Evolutionary conservation across 2,329 filamentous ascomycete species (phyloP).

Genomic region (Diplodia corticola): DNA sequence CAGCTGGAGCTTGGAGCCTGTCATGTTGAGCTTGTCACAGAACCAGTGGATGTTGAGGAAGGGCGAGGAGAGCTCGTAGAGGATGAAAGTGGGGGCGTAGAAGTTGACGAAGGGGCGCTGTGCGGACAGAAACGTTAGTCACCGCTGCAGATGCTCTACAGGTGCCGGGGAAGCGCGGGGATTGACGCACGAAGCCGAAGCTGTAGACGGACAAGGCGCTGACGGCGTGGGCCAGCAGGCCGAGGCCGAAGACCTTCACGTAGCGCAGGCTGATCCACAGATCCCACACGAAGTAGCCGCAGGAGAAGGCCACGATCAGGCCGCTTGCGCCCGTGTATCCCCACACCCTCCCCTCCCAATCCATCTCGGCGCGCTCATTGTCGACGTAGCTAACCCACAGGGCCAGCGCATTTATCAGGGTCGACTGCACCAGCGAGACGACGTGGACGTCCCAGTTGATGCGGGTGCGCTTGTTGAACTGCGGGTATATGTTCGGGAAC

Average conservation of each 20-base stretch:
- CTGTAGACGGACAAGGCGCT: constrained; percentile 73
- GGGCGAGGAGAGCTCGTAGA: constrained; percentile 83
- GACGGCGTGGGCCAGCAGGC: constrained; percentile 74
- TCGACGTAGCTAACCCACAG: constrained; percentile 71
- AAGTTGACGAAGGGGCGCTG: constrained; percentile 83
- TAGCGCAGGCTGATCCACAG: constrained; percentile 68
- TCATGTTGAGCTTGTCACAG: constrained; percentile 81
- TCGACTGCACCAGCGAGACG: constrained; percentile 77
- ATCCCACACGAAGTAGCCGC: constrained; percentile 86
- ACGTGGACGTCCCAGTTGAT: constrained; percentile 86
- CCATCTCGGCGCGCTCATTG: constrained; percentile 65
- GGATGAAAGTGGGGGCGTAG: constrained; percentile 77
- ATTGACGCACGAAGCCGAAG: constrained; percentile 70
- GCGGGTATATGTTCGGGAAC: constrained; percentile 64
- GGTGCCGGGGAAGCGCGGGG: background rate
- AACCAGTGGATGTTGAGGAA: constrained; percentile 93
- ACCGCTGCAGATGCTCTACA: background rate
- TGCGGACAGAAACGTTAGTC: background rate
- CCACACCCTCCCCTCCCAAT: constrained; percentile 69
- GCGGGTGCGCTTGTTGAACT: constrained; percentile 62
- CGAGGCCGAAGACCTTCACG: constrained; percentile 71
- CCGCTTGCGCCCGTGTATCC: constrained; percentile 73
- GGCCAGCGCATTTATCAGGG: constrained; percentile 70
- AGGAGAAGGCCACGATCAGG: constrained; percentile 73
- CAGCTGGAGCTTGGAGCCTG: constrained; percentile 70